These are phyloP conservation scores for Ambrosia trifida DNA, from an alignment of 129 eudicot species.

Conservation along the genomic window DNA sequence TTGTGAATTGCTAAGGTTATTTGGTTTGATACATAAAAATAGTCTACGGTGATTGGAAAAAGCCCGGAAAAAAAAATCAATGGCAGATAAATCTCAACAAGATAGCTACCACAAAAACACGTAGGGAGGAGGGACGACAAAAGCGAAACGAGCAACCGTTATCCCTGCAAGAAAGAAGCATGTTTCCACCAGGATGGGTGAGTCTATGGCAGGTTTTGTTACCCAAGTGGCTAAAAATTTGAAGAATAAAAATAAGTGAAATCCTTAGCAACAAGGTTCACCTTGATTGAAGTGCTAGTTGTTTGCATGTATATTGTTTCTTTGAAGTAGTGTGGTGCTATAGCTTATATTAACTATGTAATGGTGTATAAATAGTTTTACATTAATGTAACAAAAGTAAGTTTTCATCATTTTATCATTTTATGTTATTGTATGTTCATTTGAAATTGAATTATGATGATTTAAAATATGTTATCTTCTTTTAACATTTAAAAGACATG, in stretches of 20 bases:
- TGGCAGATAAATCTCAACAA: too few relatives aligned
- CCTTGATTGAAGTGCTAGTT: not conserved
- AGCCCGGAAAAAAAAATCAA: too few relatives aligned
- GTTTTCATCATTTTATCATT: not conserved
- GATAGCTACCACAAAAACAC: not conserved
- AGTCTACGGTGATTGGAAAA: too few relatives aligned
- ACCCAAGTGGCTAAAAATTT: not conserved
- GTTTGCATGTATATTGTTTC: not conserved
- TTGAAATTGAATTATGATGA: too few relatives aligned
- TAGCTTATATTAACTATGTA: too few relatives aligned
- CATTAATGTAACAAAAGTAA: not conserved
- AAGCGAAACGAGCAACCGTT: constrained; percentile 7
- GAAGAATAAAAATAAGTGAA: constrained; percentile 13
- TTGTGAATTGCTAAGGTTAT: too few relatives aligned
- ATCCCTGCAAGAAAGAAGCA: not conserved
- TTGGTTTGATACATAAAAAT: too few relatives aligned
- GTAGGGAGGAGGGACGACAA: not conserved
- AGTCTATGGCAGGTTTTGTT: not conserved
- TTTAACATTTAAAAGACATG: not conserved
- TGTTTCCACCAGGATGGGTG: constrained; percentile 5
- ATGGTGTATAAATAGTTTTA: too few relatives aligned
- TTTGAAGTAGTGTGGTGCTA: too few relatives aligned
- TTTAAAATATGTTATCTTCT: not conserved
- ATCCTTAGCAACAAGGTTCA: not conserved
- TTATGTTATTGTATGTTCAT: not conserved